phyloP scores from a whole-genome alignment of 352 stramenopile genomes.

The Halophytophthora polymorphica region DNA sequence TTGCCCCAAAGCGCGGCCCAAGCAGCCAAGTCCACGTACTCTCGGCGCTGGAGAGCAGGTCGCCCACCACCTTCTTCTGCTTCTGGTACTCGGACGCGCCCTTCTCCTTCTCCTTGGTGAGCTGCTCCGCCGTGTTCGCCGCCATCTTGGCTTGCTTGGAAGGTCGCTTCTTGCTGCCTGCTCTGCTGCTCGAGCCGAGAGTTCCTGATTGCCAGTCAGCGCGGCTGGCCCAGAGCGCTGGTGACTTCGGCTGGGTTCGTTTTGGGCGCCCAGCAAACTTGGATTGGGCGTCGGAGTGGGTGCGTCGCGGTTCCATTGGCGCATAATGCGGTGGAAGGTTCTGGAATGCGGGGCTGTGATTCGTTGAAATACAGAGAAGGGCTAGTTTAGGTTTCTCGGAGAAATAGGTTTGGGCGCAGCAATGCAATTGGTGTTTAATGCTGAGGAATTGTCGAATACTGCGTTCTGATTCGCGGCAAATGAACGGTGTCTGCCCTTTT shows the following conservation, averaged over 20 bases:
- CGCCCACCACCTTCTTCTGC: constrained; percentile 73
- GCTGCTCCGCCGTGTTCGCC: constrained; percentile 19
- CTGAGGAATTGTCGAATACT: too few species aligned
- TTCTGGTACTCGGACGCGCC: constrained; percentile 71
- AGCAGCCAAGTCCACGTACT: constrained; percentile 30
- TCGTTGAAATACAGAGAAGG: constrained; percentile 9
- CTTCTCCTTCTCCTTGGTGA: constrained; percentile 49
- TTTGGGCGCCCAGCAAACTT: too few species aligned
- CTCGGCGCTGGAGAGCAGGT: constrained; percentile 70
- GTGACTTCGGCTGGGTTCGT: too few species aligned
- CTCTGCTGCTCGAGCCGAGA: neutral
- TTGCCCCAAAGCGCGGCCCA: neutral
- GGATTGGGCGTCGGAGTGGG: too few species aligned
- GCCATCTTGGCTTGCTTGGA: constrained; percentile 21
- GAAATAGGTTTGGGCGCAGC: too few species aligned
- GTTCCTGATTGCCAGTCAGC: constrained; percentile 16
- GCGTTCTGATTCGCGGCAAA: too few species aligned
- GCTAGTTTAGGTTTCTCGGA: too few species aligned
- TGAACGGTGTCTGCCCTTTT: too few species aligned
- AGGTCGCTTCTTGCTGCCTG: neutral
- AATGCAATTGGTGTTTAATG: too few species aligned
- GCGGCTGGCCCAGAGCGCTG: neutral
- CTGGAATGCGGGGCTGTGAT: constrained; percentile 1
- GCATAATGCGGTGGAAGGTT: neutral
- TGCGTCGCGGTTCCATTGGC: neutral